phyloP scores from a whole-genome alignment of 257 asterid species.

The Nicotiana noctiflora region DNA sequence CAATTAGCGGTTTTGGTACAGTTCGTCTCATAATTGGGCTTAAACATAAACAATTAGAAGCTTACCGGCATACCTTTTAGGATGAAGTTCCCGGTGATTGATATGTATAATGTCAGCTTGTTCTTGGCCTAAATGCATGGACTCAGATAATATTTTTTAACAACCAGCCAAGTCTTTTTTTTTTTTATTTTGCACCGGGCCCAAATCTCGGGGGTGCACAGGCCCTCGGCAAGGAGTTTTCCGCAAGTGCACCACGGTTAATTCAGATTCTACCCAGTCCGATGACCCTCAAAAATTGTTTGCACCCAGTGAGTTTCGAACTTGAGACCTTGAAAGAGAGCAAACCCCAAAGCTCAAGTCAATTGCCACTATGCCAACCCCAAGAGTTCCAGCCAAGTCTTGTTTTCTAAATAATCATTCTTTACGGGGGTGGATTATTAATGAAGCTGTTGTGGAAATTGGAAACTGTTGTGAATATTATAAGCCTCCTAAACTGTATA shows the following conservation, averaged over 20 bases:
- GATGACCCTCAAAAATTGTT: too few relatives aligned
- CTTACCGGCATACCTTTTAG: background rate
- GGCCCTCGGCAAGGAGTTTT: too few relatives aligned
- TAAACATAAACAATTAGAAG: background rate
- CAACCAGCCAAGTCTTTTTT: background rate
- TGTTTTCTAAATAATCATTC: background rate
- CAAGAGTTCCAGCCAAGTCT: too few relatives aligned
- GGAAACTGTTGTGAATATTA: background rate
- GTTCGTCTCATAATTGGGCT: background rate
- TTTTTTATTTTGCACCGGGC: too few relatives aligned
- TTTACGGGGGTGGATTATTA: background rate
- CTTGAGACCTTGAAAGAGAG: too few relatives aligned
- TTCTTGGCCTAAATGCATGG: background rate
- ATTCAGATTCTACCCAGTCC: too few relatives aligned
- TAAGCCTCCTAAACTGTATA: background rate
- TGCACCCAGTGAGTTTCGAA: too few relatives aligned
- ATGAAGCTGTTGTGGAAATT: background rate
- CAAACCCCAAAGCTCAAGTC: too few relatives aligned
- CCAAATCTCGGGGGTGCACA: too few relatives aligned
- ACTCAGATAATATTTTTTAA: background rate
- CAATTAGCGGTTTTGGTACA: background rate
- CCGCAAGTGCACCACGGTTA: too few relatives aligned
- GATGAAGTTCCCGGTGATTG: background rate
- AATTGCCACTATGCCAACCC: too few relatives aligned
- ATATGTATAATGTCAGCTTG: background rate